Base-by-base conservation (phyloP, 1,139 yeast species). In the Saccharomyces pastorianus region DNA sequence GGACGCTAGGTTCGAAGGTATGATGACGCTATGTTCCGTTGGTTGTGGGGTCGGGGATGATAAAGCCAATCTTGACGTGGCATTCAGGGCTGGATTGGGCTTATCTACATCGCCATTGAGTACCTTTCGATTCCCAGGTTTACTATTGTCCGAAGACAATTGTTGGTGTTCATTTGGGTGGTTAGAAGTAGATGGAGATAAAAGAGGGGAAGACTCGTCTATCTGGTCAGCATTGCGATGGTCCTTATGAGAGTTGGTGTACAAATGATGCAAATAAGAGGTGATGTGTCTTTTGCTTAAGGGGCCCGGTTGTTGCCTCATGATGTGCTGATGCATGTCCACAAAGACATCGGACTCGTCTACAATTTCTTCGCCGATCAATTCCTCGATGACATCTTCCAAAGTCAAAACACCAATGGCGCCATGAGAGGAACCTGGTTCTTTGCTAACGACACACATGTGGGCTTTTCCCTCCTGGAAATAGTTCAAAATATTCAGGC, bases 381-480 rank as follows among this genome's bases (percentile, higher is more conserved):
- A 78, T 71, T 93, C 99, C 71, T 93, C 99, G 66, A 93, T 93
- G n/a, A 93, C 98, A 69, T 93, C 99, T 71, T 93, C 99, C 58
- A 93, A 76, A 0, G 99, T 93, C 51, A 93, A 75, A 6, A 93
- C 96, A 58, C 99, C 99, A 42, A 86, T 69, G 0, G 96, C 95
- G 26, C 98, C 98, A 34, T 77, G 72, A 3, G 95, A 84, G 59
- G 82, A 90, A 51, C 99, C 99, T 0, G 98, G 98, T 50, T 77
- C 76, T 58, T 83, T 85, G 61, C 95, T 84, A 11, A 93, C 96
- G 47, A 91, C 85, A 63, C 95, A 93, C 99, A 93, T 93, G 71
- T 93, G 99, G 1, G 96, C 85, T 70, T 90, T 91, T 58, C 99
- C 99, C 70, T 91, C 98, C 72, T 93, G 99, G 77, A 93, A 93